Percentiles rank a stretch among this genome's conserved stretches.
Conservation (phyloP, 1,284 basidiomycete species). For the Agaricales sp. region DNA sequence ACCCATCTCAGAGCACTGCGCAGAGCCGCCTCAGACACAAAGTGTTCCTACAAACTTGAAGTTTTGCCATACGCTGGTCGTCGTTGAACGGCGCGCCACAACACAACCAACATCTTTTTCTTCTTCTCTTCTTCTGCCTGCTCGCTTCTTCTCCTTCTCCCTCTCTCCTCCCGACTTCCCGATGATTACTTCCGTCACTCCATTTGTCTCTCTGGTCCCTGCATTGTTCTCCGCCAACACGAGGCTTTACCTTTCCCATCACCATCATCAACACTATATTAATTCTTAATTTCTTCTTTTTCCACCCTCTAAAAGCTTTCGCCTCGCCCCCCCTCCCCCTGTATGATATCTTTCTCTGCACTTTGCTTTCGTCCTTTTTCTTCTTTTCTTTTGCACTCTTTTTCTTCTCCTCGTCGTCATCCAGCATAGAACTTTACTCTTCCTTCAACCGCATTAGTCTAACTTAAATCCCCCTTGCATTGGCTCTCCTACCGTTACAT, state of each 20-base stretch:
- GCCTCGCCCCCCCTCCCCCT: neutral
- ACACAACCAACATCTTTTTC: neutral
- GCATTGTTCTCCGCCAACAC: constrained; percentile 17
- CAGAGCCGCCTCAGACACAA: constrained; percentile 58
- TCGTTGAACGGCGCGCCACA: constrained; percentile 16
- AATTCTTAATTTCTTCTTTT: neutral
- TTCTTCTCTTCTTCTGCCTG: neutral
- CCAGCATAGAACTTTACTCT: neutral
- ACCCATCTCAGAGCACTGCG: constrained; percentile 61
- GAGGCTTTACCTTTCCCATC: constrained; percentile 11
- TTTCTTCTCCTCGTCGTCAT: constrained; percentile 4
- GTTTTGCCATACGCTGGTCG: constrained; percentile 28
- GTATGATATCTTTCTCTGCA: constrained; percentile 1
- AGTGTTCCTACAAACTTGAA: constrained; percentile 64
- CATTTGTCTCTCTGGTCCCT: constrained; percentile 9
- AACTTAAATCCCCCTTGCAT: neutral
- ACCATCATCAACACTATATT: constrained; percentile 5
- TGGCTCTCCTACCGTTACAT: neutral
- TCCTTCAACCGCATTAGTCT: constrained; percentile 6
- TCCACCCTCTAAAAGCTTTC: neutral
- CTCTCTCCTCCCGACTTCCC: neutral
- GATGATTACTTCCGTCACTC: neutral
- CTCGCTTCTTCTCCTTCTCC: neutral
- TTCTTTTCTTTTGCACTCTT: constrained; percentile 4
- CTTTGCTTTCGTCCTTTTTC: neutral